Conservation (phyloP, 2,329 filamentous ascomycete genomes). For the Aspergillus piperis region DNA sequence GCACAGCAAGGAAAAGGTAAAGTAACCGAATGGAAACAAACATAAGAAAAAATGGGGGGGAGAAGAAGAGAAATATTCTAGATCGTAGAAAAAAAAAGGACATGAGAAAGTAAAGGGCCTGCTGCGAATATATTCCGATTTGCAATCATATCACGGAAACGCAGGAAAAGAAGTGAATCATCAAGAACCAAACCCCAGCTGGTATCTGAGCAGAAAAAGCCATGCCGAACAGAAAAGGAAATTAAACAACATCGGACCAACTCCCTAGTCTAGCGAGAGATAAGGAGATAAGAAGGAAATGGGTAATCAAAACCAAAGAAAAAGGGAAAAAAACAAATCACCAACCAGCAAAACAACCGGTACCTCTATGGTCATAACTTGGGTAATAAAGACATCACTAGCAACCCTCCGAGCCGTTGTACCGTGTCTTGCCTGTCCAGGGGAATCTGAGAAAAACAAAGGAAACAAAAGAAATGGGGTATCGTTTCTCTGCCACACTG, state of each 20-base stretch:
- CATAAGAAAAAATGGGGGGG: constrained; percentile 3
- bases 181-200: constrained; percentile 23
- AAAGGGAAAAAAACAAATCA: constrained; percentile 11
- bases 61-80: constrained; percentile 9
- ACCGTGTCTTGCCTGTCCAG: constrained; percentile 24
- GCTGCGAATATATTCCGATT: constrained; percentile 16
- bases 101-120: constrained; percentile 15
- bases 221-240: constrained; percentile 19
- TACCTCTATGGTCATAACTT: constrained; percentile 44
- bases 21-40: constrained; percentile 1
- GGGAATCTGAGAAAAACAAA: constrained; percentile 19
- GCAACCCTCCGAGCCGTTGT: constrained; percentile 20
- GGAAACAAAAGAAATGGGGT: constrained; percentile 25
- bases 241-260: constrained; percentile 28
- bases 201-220: constrained; percentile 24
- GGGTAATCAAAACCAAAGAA: background rate
- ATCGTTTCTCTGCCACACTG: constrained; percentile 29
- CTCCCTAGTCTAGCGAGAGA: constrained; percentile 42
- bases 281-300: constrained; percentile 35
- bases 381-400: constrained; percentile 26
- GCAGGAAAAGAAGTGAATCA: constrained; percentile 17
- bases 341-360: constrained; percentile 36
- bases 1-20: background rate
- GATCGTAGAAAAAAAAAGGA: background rate
- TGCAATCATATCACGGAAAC: constrained; percentile 15